Base-by-base conservation (phyloP, 2,329 filamentous ascomycete species). In the Penicillium sp. region DNA sequence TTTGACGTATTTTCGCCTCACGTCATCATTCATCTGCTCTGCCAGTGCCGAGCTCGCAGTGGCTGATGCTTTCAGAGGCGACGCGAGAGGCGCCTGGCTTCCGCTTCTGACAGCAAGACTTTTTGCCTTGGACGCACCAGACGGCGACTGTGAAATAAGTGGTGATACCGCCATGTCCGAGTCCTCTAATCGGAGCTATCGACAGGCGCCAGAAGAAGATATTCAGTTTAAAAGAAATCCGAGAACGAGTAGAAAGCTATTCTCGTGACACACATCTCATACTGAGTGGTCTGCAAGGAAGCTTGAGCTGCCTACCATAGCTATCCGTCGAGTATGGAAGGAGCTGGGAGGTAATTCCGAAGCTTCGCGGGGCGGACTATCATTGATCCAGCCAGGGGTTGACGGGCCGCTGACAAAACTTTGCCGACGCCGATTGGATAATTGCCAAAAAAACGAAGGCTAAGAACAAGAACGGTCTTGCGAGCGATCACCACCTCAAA, bases 1-100 rank as follows among this genome's bases (percentile, higher is more conserved):
- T 78, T 95, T 96, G 63, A 94, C 83, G 72, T 96, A 99, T 79
- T 94, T 96, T 63, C 83, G 82, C 73, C 91, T 91, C 67, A 91
- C 88, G 51, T 88, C 84, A 58, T 90, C 86, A 68, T 93, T 93
- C 71, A 92, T 81, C 69, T 90, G 87, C 73, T 93, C 89, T n/a
- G 89, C 75, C 54, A 78, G 71, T 55, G 79, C 77, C 42, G 70
- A 71, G 43, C 75, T 72, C 33, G 64, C 52, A 45, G 63, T 57
- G 18, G 62, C 60, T 4, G 30, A 1, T 28, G 58, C 50, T 33
- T 61, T 47, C 16, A 61, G 64, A 7, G 63, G 52, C 18, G 62
- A 59, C 26, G 56, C 47, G 26, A 59, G 45, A 47, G 47, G 59
- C n/a, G 59, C 65, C 14, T 64, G 59, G 26, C 58, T 56, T 48